A percentile compares a stretch with the other conserved stretches of the same genome.
These are phyloP conservation scores for Metschnikowia koreensis DNA, from an alignment of 805 yeast genomes.

Conservation along the genomic window DNA sequence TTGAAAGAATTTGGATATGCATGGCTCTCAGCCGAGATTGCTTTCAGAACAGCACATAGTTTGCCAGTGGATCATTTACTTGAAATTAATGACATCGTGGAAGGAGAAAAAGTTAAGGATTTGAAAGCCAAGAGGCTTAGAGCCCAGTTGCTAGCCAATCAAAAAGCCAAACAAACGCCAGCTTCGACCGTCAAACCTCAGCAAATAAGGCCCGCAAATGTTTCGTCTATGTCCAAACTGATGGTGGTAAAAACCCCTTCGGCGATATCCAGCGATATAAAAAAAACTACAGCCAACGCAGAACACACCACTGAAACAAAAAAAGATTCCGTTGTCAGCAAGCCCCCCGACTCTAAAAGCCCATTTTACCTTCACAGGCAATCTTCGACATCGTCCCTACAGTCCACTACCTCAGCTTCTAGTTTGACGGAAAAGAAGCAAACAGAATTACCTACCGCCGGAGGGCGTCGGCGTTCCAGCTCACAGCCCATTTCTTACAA, in stretches of 20 bases:
- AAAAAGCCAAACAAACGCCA: constrained; percentile 1
- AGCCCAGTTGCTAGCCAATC: constrained; percentile 2
- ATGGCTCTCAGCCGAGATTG: constrained; percentile 45
- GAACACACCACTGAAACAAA: not conserved
- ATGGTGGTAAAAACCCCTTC: not conserved
- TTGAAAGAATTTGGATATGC: constrained; percentile 37
- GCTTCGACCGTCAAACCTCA: not conserved
- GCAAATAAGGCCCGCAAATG: not conserved
- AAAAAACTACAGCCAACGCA: not conserved
- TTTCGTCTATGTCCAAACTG: not conserved
- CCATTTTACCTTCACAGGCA: constrained; percentile 7
- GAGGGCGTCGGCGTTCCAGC: constrained; percentile 34
- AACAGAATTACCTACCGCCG: constrained; percentile 10
- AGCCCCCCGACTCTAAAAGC: not conserved
- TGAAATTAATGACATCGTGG: constrained; percentile 17
- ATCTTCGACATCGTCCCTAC: constrained; percentile 11
- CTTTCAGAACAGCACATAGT: constrained; percentile 37
- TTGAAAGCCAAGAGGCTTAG: constrained; percentile 6
- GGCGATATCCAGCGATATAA: not conserved
- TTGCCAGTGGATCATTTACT: constrained; percentile 27
- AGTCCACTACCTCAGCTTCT: not conserved
- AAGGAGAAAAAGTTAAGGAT: constrained; percentile 7
- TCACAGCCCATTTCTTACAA: constrained; percentile 32
- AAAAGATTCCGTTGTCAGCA: not conserved
- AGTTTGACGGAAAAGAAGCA: constrained; percentile 8